Conservation (phyloP, 768 basidiomycete genomes). For the Sporobolomyces phaffii region DNA sequence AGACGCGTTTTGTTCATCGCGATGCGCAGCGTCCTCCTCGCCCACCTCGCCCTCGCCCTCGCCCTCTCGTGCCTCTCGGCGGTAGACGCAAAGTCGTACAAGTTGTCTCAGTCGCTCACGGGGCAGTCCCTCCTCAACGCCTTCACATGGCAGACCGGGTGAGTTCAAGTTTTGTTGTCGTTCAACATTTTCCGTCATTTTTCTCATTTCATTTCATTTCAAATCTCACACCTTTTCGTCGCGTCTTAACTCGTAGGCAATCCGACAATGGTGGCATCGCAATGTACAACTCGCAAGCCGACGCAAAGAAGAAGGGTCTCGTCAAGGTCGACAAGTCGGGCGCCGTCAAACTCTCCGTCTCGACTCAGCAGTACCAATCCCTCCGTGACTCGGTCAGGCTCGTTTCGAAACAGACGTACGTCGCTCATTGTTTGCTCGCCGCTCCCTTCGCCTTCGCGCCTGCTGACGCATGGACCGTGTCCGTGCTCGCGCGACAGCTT, state of each 20-base stretch:
- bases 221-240: neutral
- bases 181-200: no score
- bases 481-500: no score
- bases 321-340: constrained; percentile 6
- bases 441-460: no score
- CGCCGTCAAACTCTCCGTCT: neutral
- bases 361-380: constrained; percentile 4
- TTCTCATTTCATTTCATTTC: no score
- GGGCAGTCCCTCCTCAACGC: constrained; percentile 1
- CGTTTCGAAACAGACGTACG: constrained; percentile 16
- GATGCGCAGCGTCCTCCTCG: neutral
- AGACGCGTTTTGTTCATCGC: neutral
- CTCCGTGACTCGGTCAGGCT: constrained; percentile 8
- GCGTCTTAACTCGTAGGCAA: neutral
- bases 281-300: constrained; percentile 12
- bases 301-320: constrained; percentile 12
- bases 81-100: constrained; percentile 10
- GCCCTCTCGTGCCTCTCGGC: no score
- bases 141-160: constrained; percentile 18
- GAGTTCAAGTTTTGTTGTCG: neutral
- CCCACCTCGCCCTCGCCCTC: neutral
- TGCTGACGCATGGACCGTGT: no score
- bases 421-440: no score
- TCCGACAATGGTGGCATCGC: constrained; percentile 10
- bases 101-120: neutral